Base-by-base conservation (phyloP, 2,329 filamentous ascomycete species). In the Falciphora oryzae region DNA sequence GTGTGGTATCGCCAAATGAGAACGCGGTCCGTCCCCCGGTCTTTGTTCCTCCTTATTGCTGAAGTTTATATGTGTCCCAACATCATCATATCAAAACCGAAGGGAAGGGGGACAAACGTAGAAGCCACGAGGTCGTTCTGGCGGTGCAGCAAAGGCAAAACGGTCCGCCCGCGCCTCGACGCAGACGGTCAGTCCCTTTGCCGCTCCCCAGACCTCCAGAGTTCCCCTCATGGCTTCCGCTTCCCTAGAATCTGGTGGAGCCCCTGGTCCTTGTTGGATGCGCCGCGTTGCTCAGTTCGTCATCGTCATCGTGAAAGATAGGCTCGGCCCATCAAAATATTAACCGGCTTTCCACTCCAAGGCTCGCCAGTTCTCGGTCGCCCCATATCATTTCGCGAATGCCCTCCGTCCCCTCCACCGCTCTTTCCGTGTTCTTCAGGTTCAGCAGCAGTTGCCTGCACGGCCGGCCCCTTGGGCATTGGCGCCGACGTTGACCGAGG, bases 381-480 rank as follows among this genome's bases (percentile, higher is more conserved):
- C 38, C 38, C 38, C 38, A 22, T 44, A 3, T 44, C 38, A 22
- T 18, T 32, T 44, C 44, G 44, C 18, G 16, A 50, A n/a, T 50
- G 44, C 44, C 44, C 6, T 7, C 18, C 44, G 4, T n/a, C 18
- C 3, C 44, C 7, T 18, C 44, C 16, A 50, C 44, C 18, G 22
- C 44, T 53, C 44, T 53, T n/a, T n/a, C 53, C 22, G 32, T n/a
- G 13, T n/a, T 16, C 25, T 22, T 22, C 38, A 35, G 6, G 28
- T 38, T 80, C 87, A 96, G 76, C 92, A 96, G 82, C 92, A 96
- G 79, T 92, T 92, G 64, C 84, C 83, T 65, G 80, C 77, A 66
- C 80, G 78, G 66, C 81, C 81, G 61, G 81, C 81, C 84, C 84
- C 72, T 83, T 78, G 71, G 86, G 50, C 57, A 4, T 57, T 57